Conservation (phyloP, 805 yeast species). For the Zygotorulaspora sp. region DNA sequence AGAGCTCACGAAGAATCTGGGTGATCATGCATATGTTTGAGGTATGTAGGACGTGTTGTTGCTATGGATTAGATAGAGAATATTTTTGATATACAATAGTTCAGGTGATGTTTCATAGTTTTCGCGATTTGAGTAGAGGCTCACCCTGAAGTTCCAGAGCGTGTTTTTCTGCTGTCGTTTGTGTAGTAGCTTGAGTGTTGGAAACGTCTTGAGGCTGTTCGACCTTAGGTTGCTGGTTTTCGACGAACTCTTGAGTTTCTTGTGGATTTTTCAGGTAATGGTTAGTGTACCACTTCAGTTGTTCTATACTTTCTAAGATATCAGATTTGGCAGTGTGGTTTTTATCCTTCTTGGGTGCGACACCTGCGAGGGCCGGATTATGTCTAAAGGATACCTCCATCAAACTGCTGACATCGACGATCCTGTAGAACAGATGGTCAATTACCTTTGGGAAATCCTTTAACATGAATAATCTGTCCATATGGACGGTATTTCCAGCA, state of each 20-base stretch:
- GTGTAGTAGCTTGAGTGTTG: too few relatives aligned
- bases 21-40: too few relatives aligned
- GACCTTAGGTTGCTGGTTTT: not conserved
- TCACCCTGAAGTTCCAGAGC: not conserved
- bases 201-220: too few relatives aligned
- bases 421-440: slow-evolving; percentile 63
- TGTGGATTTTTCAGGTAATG: slow-evolving; percentile 46
- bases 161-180: not conserved
- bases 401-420: slow-evolving; percentile 84
- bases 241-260: slow-evolving; percentile 7
- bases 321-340: slow-evolving; percentile 87
- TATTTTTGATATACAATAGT: too few relatives aligned
- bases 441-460: slow-evolving; percentile 75
- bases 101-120: not conserved
- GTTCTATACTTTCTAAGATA: slow-evolving; percentile 82
- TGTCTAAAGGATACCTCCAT: slow-evolving; percentile 78
- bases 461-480: slow-evolving; percentile 82
- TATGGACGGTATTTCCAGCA: slow-evolving; percentile 90
- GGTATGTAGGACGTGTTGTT: too few relatives aligned
- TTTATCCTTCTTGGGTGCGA: slow-evolving; percentile 58
- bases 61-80: too few relatives aligned
- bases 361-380: slow-evolving; percentile 55
- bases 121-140: not conserved
- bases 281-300: slow-evolving; percentile 70
- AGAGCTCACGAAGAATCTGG: too few relatives aligned